Conservation (phyloP, 768 basidiomycete species). For the Collybia nuda region DNA sequence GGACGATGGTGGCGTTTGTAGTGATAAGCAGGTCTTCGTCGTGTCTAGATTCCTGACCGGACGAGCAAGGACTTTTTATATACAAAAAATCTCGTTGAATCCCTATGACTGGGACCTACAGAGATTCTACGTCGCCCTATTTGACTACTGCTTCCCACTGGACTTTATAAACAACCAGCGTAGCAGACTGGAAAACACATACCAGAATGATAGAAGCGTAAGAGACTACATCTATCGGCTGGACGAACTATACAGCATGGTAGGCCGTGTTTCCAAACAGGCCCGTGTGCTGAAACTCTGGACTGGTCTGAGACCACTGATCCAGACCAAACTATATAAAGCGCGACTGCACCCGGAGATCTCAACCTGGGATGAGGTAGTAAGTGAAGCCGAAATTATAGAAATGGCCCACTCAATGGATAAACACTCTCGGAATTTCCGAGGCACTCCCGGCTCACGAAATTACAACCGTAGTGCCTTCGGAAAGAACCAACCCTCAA, state of each 20-base stretch:
- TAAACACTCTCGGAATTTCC: not conserved
- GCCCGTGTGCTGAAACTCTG: slow-evolving; percentile 33
- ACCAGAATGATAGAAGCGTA: slow-evolving; percentile 24
- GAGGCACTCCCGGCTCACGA: not conserved
- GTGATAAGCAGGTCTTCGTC: slow-evolving; percentile 14
- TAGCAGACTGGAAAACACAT: slow-evolving; percentile 12
- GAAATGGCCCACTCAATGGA: slow-evolving; percentile 18
- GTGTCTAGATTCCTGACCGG: slow-evolving; percentile 25
- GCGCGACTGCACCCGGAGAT: slow-evolving; percentile 24
- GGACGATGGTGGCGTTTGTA: slow-evolving; percentile 14
- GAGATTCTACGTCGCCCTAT: slow-evolving; percentile 27
- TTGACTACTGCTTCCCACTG: slow-evolving; percentile 31
- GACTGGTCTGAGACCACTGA: slow-evolving; percentile 21
- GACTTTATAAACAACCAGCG: slow-evolving; percentile 25
- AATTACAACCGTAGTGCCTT: not conserved
- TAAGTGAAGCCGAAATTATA: slow-evolving; percentile 20
- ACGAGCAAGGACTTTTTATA: slow-evolving; percentile 27
- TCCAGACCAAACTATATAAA: slow-evolving; percentile 27
- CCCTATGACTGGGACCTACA: slow-evolving; percentile 17
- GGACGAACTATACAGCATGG: slow-evolving; percentile 22
- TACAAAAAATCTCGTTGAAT: slow-evolving; percentile 13
- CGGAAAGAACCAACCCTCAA: not conserved
- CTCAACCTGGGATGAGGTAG: slow-evolving; percentile 22
- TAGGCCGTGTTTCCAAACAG: slow-evolving; percentile 20
- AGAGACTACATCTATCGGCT: slow-evolving; percentile 28